These are phyloP conservation scores for Dioscorea zingiberensis DNA, from an alignment of 106 monocot genomes.

Conservation along the genomic window DNA sequence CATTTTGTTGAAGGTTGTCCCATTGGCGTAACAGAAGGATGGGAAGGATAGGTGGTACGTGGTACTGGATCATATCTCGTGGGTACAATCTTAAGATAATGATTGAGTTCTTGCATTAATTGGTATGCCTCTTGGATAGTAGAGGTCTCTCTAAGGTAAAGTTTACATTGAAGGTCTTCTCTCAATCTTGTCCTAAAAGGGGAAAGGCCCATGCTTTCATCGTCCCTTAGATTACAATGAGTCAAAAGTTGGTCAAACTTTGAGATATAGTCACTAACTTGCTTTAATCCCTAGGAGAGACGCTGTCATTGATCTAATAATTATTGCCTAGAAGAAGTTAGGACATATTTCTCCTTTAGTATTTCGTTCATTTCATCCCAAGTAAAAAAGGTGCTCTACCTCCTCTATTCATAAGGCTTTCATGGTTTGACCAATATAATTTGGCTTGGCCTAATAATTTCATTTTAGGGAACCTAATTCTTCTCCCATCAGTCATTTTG, in stretches of 20 bases:
- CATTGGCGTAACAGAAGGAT: not conserved
- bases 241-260: not conserved
- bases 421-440: not conserved
- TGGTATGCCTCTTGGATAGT: not conserved
- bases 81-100: not conserved
- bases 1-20: too few relatives aligned
- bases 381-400: too few relatives aligned
- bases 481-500: not conserved
- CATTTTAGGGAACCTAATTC: not conserved
- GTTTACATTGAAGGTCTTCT: not conserved
- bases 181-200: not conserved
- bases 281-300: not conserved
- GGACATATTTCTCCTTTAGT: not conserved
- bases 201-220: not conserved
- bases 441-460: conserved; percentile 1
- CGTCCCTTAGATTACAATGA: not conserved
- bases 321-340: not conserved
- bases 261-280: not conserved
- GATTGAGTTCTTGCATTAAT: not conserved
- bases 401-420: too few relatives aligned
- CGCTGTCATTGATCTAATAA: not conserved
- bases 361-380: not conserved
- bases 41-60: not conserved
- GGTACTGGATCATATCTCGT: too few relatives aligned
- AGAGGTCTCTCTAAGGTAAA: not conserved